These are phyloP conservation scores for Phycomyces nitens DNA, from an alignment of 192 early-diverging fungal species.

Conservation along the genomic window DNA sequence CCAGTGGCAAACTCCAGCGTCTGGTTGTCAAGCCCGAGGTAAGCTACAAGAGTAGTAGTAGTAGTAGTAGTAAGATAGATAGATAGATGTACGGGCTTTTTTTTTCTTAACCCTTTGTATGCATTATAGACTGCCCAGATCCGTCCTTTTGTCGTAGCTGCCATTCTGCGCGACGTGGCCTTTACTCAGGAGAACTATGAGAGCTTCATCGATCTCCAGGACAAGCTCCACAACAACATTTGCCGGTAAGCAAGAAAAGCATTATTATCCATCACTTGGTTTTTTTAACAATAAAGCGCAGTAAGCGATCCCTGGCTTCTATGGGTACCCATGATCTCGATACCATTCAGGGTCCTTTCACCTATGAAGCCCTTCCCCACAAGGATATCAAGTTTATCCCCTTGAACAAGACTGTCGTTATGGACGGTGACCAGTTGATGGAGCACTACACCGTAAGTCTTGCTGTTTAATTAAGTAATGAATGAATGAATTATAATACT, in stretches of 20 bases:
- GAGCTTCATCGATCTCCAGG: conserved; percentile 97
- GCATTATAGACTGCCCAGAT: conserved; percentile 68
- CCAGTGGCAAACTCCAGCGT: conserved; percentile 53
- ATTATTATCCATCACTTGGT: too few relatives aligned
- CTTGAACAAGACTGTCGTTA: conserved; percentile 82
- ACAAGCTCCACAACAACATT: conserved; percentile 97
- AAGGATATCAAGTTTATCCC: conserved; percentile 92
- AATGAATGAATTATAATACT: conserved; percentile 3
- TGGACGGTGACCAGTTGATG: conserved; percentile 89
- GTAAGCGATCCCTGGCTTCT: conserved; percentile 90
- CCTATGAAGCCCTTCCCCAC: conserved; percentile 88
- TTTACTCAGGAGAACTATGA: conserved; percentile 84
- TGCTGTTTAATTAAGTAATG: too few relatives aligned
- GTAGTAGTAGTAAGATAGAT: not conserved
- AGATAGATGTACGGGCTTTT: too few relatives aligned
- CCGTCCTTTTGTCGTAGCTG: conserved; percentile 84
- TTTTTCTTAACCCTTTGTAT: not conserved
- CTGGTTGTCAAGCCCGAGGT: conserved; percentile 72
- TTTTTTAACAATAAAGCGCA: conserved; percentile 12
- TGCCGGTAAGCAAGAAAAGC: conserved; percentile 56
- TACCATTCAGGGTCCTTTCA: conserved; percentile 90
- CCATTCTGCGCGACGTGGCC: conserved; percentile 82
- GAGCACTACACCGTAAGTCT: conserved; percentile 73
- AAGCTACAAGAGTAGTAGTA: conserved; percentile 5
- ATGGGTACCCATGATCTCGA: conserved; percentile 99